Evolutionary conservation across 148 eudicot genomes (phyloP), one percentile per base, ranked within the genome.

Genomic region (Nyssa sinensis): DNA sequence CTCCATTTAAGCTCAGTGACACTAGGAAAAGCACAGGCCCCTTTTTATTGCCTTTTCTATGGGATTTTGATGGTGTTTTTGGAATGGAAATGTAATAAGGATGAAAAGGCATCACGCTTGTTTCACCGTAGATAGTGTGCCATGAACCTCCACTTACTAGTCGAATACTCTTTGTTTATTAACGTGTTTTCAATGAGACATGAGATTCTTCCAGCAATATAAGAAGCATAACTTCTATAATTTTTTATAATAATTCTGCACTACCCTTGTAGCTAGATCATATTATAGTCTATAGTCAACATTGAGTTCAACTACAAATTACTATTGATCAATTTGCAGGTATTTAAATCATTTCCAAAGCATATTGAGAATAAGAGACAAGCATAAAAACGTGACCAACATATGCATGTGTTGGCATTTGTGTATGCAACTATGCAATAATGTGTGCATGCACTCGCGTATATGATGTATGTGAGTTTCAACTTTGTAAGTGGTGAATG

Each of bases 81-180:
- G 72, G 44, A 67, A 32, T 57, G 21, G 62, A 64, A 66, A 60
- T 19, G 75, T 62, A 5, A 57, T 49, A 11, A 31, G 10, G 39
- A 7, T 19, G 60, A 44, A 35, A 75, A 79, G 75, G 67, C 77
- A 75, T 32, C 69, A 83, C 76, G 59, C 73, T 74, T 76, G 75
- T 74, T 86, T 83, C 79, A 83, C 87, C 85, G 39, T 78, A 80
- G 67, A 85, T 73, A 78, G 78, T 87, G 91, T 78, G 79, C 68
- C 77, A 67, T 78, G 81, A 82, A 82, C 62, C 77, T 62, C 77
- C 62, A 71, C 44, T 57, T 27, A 12, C 70, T 69, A 34, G 34
- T 69, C 58, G 34, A 66, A 29, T 80, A 41, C 37, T 19, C 74
- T 70, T 62, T 61, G 37, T 41, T 66, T 58, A 32, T 53, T 24